Evolutionary conservation across 257 asterid species (phyloP), one percentile per base, ranked within the genome.

Genomic region (Solanum chiquidenum): DNA sequence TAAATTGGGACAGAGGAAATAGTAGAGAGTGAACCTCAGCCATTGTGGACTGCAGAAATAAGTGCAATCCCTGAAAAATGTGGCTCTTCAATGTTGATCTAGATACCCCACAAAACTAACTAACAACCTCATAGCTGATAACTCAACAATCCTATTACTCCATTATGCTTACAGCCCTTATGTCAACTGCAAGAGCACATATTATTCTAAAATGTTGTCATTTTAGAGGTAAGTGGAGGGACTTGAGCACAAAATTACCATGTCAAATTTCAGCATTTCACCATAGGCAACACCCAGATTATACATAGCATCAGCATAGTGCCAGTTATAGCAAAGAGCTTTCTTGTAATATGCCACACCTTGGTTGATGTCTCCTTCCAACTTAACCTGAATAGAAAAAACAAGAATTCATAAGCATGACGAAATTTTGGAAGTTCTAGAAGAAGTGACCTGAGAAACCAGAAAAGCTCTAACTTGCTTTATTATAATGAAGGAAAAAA

Each of bases 211-310:
- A 52, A 82, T 49, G 85, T 82, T 49, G 68, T 29, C 68, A 46
- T 29, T 12, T 25, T 80, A 14, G 68, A 46, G 27, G 31, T 18
- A 29, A 82, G 6, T 13, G 68, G 69, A 46, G 18, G 38, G 75
- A 62, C 82, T 42, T 25, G 37, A 71, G 82, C 83, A 77, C 62
- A 86, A 87, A 90, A 89, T 93, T 95, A 97, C 99, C 99, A 94
- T 97, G 93, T 97, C 99, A 93, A 97, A 96, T 90, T 94, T 94
- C 92, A 97, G 96, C 99, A 96, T 96, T 94, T 97, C 99, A 92
- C 99, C 99, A 93, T 97, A 97, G 64, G 99, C 99, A 90, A 97
- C 99, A 11, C 99, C 99, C 86, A 97, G 94, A 92, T 97, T 97
- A 92, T 97, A 97, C 99, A 97, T 95, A 87, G 99, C 99, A 93